Percentiles rank a stretch among this genome's conserved stretches.
Evolutionary conservation across 768 basidiomycete species (phyloP).

Genomic region (Serendipita vermifera): DNA sequence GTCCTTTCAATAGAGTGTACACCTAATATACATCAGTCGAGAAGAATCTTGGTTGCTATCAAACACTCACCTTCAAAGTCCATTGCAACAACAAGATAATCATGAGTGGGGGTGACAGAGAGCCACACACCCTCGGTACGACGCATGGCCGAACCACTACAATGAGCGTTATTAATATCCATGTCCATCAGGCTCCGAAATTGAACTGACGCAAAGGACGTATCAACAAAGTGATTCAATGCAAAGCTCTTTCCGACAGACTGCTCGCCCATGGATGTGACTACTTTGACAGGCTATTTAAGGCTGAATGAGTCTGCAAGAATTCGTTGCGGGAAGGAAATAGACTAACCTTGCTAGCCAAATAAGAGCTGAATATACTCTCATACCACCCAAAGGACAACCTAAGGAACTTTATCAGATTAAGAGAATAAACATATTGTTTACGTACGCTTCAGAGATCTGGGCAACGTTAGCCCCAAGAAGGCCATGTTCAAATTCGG

Average conservation of each 20-base stretch:
- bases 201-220: slow-evolving; percentile 45
- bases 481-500: slow-evolving; percentile 37
- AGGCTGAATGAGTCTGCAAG: not conserved
- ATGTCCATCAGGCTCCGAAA: not conserved
- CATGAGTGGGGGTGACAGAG: slow-evolving; percentile 48
- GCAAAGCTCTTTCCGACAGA: slow-evolving; percentile 50
- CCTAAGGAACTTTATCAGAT: not conserved
- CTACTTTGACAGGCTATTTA: slow-evolving; percentile 44
- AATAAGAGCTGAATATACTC: slow-evolving; percentile 47
- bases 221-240: slow-evolving; percentile 48
- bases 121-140: slow-evolving; percentile 35
- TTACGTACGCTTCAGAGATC: slow-evolving; percentile 33
- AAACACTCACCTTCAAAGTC: slow-evolving; percentile 43
- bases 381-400: slow-evolving; percentile 55
- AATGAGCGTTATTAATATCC: not conserved
- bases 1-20: slow-evolving; percentile 54
- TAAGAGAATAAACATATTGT: not conserved
- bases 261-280: slow-evolving; percentile 58
- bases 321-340: not conserved
- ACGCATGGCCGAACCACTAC: slow-evolving; percentile 15
- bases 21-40: slow-evolving; percentile 26
- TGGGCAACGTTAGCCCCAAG: slow-evolving; percentile 45
- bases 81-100: slow-evolving; percentile 41
- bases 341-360: slow-evolving; percentile 38
- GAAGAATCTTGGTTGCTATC: no score